phyloP scores from a whole-genome alignment of 2,329 filamentous ascomycete species.

The Penicillium brevicompactum region DNA sequence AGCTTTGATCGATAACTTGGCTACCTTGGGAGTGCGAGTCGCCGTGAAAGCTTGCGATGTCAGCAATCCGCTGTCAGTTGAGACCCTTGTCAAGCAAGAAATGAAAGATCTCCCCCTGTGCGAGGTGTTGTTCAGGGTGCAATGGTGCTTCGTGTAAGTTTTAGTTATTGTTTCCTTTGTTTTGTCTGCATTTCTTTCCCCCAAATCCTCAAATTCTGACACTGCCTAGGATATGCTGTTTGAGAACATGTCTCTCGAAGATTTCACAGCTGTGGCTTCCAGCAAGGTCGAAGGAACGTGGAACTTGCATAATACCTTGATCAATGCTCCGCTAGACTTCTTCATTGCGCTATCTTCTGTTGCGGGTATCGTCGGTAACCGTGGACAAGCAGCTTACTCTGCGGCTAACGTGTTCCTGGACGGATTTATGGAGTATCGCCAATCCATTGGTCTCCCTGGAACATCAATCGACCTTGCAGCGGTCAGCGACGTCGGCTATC shows the following conservation, averaged over 20 bases:
- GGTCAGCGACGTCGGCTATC: slow-evolving; percentile 26
- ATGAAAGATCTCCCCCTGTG: slow-evolving; percentile 35
- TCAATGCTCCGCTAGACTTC: slow-evolving; percentile 25
- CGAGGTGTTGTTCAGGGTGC: slow-evolving; percentile 50
- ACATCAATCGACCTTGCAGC: slow-evolving; percentile 32
- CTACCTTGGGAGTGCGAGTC: slow-evolving; percentile 17
- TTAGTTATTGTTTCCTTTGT: too few species aligned
- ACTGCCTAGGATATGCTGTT: slow-evolving; percentile 30
- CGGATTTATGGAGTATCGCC: slow-evolving; percentile 29
- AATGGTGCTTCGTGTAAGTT: slow-evolving; percentile 45
- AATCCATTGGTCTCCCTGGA: slow-evolving; percentile 26
- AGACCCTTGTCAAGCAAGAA: slow-evolving; percentile 23
- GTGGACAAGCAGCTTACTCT: slow-evolving; percentile 30
- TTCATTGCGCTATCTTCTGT: slow-evolving; percentile 32
- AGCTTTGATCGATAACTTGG: slow-evolving; percentile 19
- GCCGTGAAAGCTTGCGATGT: slow-evolving; percentile 39
- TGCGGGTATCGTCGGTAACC: slow-evolving; percentile 30
- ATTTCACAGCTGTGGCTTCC: slow-evolving; percentile 21
- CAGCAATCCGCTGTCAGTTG: slow-evolving; percentile 31
- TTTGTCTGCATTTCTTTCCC: neutral
- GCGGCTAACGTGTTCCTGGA: slow-evolving; percentile 32
- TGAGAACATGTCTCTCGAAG: slow-evolving; percentile 31
- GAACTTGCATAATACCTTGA: slow-evolving; percentile 33
- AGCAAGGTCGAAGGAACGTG: slow-evolving; percentile 29
- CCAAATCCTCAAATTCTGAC: slow-evolving; percentile 4